Base-by-base conservation (phyloP, 768 basidiomycete genomes). In the Termitomyces sp. region DNA sequence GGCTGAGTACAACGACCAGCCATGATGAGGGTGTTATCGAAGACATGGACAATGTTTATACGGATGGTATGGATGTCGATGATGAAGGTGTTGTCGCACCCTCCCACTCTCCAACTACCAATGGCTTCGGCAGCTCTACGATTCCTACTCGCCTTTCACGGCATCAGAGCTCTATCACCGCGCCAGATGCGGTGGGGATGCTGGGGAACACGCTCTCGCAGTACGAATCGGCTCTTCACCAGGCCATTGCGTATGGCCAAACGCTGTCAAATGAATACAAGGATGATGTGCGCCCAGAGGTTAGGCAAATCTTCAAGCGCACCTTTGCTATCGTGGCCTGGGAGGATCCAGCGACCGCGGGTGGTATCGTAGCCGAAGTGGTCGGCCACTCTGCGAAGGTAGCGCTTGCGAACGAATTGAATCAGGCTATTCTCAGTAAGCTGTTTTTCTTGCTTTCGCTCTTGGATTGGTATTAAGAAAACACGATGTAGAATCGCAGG, bases 301-400 rank as follows among this genome's bases (percentile, higher is more conserved):
- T 94, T 36, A 83, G 85, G 58, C 77, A 80, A 15, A 77, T 90
- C 52, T 85, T 92, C 71, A 86, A 86, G 68, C 83, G 85, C 58
- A 90, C 92, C 9, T 90, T 92, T 63, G 85, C 88, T 32, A 86
- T 94, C 59, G 83, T 94, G 61, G 91, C 92, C 40, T 94, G 86
- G 70, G 84, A 88, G 46, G 87, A 92, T 70, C 92, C 91, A 22
- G 72, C 84, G 61, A 83, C 82, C 59, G 87, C 83, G 7, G 85
- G 84, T 4, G 88, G 88, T 13, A 80, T 84, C 36, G 83, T 85
- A 16, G 83, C 86, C 20, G 85, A 84, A 63, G 81, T 91, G 22
- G 90, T 85, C 9, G 86, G 91, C 44, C 82, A 86, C 61, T 84
- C 82, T 46, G 85, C 90, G 35, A 79, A 90, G 61, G 78, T 84